Evolutionary conservation across 208 protist species (phyloP).

Genomic region (Crithidia acanthocephali): DNA sequence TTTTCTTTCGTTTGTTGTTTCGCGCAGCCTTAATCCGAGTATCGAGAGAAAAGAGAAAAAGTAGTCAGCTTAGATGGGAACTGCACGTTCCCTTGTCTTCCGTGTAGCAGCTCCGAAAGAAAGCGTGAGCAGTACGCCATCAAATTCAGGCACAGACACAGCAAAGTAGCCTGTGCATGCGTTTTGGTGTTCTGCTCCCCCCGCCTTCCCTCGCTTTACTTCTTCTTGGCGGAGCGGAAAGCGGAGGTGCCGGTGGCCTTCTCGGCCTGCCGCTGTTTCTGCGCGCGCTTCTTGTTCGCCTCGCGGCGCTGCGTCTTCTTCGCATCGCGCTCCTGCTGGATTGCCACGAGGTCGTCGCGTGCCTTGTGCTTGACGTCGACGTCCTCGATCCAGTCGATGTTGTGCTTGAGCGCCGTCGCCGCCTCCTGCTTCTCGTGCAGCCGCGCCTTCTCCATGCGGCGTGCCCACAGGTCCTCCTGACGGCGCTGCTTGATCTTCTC

Average conservation of each 20-base stretch:
- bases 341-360: constrained; percentile 75
- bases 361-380: constrained; percentile 83
- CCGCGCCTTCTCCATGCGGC: constrained; percentile 79
- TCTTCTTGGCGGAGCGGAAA: constrained; percentile 69
- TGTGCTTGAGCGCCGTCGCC: constrained; percentile 90
- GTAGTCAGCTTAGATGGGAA: too few relatives aligned
- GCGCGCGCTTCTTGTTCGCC: constrained; percentile 69
- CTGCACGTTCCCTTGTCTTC: neutral
- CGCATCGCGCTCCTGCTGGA: constrained; percentile 73
- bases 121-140: too few relatives aligned
- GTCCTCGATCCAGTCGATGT: constrained; percentile 95
- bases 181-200: neutral
- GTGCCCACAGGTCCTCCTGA: constrained; percentile 94
- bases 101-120: neutral
- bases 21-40: constrained; percentile 13
- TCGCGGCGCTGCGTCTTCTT: constrained; percentile 83
- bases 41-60: neutral
- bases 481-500: constrained; percentile 95
- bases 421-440: constrained; percentile 83
- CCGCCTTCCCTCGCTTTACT: neutral
- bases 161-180: neutral
- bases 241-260: constrained; percentile 45
- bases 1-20: neutral
- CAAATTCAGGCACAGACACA: too few relatives aligned
- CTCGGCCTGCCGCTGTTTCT: constrained; percentile 72